Evolutionary conservation across 441 rosid species (phyloP), one percentile per base, ranked within the genome.

Genomic region (Corymbia calophylla): DNA sequence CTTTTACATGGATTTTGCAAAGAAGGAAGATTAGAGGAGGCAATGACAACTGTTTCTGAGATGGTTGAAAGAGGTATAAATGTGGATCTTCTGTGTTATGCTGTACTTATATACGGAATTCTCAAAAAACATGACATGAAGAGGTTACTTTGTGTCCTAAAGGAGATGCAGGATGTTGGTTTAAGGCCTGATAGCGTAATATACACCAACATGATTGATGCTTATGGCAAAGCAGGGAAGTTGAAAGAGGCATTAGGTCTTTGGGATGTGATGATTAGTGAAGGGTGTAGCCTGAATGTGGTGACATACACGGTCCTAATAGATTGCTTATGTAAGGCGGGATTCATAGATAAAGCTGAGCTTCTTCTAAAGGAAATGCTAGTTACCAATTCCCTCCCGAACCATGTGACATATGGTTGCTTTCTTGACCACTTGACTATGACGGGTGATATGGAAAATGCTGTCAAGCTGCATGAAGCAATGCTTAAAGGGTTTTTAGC

Each of bases 181-280:
- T 92, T 97, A 91, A 95, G 88, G 91, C 99, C 99, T 62, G 99
- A 98, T 91, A 90, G 66, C 80, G 93, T 95, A 88, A 95, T 94
- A 27, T 97, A 96, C 82, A 96, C 99, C 68, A 96, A 95, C 93
- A 96, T 97, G 96, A 96, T 97, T 64, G 98, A 95, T 91, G 95
- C 96, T 68, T 94, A 95, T 81, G 90, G 95, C 92, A 96, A 96
- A 94, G 91, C 91, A 2, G 98, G 98, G 90, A 95, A 96, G 90
- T 87, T 98, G 60, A 93, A 92, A 92, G 93, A 93, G 92, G 99
- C 97, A 27, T 91, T 95, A 29, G 94, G 93, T 70, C 89, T 96
- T 90, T 95, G 94, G 98, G 95, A 97, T 93, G 88, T 95, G 91
- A 97, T 97, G 99, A 89, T 93, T 48, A 92, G 89, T 16, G 99